These are phyloP conservation scores for Amaranthus hypochondriacus DNA, from an alignment of 148 eudicot genomes.

Conservation along the genomic window DNA sequence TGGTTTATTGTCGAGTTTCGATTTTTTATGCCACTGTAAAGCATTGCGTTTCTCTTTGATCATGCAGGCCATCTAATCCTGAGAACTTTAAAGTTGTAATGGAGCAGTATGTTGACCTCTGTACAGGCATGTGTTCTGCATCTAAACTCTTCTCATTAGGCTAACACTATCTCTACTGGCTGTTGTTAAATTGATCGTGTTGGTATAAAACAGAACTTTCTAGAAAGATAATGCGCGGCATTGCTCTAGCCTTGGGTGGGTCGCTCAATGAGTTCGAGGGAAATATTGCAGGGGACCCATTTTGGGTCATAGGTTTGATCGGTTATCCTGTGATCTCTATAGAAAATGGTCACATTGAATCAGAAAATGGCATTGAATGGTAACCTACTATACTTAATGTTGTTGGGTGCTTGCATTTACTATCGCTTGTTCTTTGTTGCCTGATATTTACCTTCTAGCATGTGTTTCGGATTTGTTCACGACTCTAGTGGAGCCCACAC, in stretches of 20 bases:
- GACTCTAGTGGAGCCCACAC: conserved; percentile 88
- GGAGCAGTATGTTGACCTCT: conserved; percentile 66
- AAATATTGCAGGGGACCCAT: conserved; percentile 73
- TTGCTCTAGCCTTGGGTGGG: conserved; percentile 81
- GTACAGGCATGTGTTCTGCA: conserved; percentile 54
- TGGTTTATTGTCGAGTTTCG: background rate
- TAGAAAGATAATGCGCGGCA: conserved; percentile 80
- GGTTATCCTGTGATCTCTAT: conserved; percentile 65
- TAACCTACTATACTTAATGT: conserved; percentile 19
- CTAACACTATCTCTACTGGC: background rate
- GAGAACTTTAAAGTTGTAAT: conserved; percentile 54
- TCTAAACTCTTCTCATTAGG: background rate
- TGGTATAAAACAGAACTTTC: conserved; percentile 55
- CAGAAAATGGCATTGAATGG: conserved; percentile 75
- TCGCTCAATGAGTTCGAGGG: conserved; percentile 67
- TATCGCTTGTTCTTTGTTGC: conserved; percentile 8
- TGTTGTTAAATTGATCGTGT: background rate
- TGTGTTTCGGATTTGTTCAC: conserved; percentile 17
- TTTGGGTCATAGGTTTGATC: conserved; percentile 91
- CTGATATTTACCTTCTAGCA: conserved; percentile 13
- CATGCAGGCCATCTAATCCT: conserved; percentile 77
- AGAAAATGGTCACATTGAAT: conserved; percentile 35
- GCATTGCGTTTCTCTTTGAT: conserved; percentile 3
- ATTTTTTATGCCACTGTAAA: background rate
- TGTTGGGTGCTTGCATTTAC: background rate